Percentiles rank a stretch among this genome's conserved stretches.
Conservation (phyloP, 2,329 filamentous ascomycete species). For the Clarireedia monteithiana region DNA sequence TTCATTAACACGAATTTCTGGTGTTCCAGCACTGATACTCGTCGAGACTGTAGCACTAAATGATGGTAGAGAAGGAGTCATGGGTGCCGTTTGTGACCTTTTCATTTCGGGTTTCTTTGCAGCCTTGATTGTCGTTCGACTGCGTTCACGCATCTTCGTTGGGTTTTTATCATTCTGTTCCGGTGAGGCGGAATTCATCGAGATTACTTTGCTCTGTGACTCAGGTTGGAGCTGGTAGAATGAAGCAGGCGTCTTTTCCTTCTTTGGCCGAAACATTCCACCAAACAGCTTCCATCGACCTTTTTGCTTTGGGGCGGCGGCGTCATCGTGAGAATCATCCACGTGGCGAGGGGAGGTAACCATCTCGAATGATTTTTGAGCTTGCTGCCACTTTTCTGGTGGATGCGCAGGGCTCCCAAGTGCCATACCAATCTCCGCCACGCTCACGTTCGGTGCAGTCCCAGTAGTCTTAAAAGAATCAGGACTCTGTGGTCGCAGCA, state of each 20-base stretch:
- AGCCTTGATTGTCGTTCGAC: slow-evolving; percentile 19
- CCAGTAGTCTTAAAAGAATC: background rate
- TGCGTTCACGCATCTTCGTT: slow-evolving; percentile 14
- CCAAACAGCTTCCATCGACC: slow-evolving; percentile 55
- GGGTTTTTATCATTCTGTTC: slow-evolving; percentile 11
- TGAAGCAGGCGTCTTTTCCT: slow-evolving; percentile 31
- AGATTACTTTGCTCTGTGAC: slow-evolving; percentile 4
- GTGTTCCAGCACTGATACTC: slow-evolving; percentile 6
- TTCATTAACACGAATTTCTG: slow-evolving; percentile 20
- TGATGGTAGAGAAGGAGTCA: slow-evolving; percentile 15
- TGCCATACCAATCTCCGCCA: slow-evolving; percentile 57
- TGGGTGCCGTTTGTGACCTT: slow-evolving; percentile 23
- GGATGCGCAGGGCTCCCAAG: slow-evolving; percentile 57
- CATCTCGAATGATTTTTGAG: slow-evolving; percentile 9
- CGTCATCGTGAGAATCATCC: slow-evolving; percentile 13
- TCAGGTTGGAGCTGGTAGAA: slow-evolving; percentile 28
- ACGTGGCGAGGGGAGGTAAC: slow-evolving; percentile 21
- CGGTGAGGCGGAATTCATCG: background rate
- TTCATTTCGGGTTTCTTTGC: slow-evolving; percentile 21
- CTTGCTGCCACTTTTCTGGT: slow-evolving; percentile 18
- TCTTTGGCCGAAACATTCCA: slow-evolving; percentile 35
- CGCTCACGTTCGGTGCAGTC: background rate
- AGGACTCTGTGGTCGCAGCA: background rate
- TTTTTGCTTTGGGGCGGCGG: slow-evolving; percentile 29
- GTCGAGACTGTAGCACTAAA: background rate